Evolutionary conservation across 2,329 filamentous ascomycete species (phyloP).

Genomic region (Penicillium carneum): DNA sequence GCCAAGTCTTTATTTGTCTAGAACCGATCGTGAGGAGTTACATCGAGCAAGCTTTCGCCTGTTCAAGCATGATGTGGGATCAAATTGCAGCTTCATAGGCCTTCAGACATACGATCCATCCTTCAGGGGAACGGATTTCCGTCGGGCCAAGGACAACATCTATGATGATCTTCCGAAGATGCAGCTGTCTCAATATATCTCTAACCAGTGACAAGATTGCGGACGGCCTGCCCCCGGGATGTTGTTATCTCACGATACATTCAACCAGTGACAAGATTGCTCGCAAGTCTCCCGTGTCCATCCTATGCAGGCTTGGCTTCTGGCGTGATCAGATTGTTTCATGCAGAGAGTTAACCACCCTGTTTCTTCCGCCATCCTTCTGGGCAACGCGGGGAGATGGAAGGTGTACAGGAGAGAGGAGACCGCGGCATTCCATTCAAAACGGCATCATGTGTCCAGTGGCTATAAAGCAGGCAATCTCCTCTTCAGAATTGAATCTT

Average conservation of each 20-base stretch:
- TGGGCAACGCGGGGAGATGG: background rate
- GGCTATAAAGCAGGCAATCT: conserved; percentile 4
- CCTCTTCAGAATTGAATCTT: background rate
- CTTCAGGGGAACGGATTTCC: conserved; percentile 28
- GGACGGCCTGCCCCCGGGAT: background rate
- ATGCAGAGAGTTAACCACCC: conserved; percentile 24
- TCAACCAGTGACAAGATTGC: conserved; percentile 12
- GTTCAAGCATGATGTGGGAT: background rate
- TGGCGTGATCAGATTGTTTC: background rate
- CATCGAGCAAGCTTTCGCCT: conserved; percentile 1
- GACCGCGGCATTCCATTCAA: background rate
- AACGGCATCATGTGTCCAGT: background rate
- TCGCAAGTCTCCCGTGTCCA: background rate
- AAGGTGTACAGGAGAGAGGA: background rate
- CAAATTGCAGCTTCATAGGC: background rate
- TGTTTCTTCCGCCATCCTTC: conserved; percentile 20
- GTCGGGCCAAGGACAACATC: conserved; percentile 36
- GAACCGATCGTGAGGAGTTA: conserved; percentile 12
- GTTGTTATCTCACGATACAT: conserved; percentile 10
- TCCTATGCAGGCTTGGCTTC: background rate
- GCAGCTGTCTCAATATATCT: conserved; percentile 15
- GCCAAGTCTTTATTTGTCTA: background rate
- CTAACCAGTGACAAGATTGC: conserved; percentile 21
- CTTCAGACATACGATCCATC: background rate
- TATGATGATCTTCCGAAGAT: background rate